Evolutionary conservation across 1,284 basidiomycete species (phyloP).

Genomic region (Ustilago loliicola): DNA sequence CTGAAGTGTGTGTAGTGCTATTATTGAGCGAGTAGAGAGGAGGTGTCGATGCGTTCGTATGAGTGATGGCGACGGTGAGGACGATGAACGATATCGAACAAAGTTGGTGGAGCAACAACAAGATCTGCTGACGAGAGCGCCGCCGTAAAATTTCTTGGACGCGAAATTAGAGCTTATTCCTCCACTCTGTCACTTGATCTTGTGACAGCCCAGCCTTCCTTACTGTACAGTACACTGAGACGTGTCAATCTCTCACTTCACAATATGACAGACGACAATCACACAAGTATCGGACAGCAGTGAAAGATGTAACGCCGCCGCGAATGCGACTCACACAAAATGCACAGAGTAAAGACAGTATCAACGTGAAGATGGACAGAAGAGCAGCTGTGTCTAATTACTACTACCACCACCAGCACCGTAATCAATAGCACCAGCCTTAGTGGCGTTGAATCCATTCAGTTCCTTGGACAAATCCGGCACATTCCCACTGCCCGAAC

Average conservation of each 20-base stretch:
- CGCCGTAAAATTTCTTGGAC: background rate
- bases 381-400: background rate
- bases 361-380: background rate
- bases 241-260: too few species aligned
- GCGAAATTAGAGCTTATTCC: background rate
- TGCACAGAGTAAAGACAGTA: background rate
- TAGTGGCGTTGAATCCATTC: conserved; percentile 30
- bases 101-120: background rate
- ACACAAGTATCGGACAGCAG: background rate
- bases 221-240: too few species aligned
- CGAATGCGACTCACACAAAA: background rate
- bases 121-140: conserved; percentile 5
- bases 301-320: too few species aligned
- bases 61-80: background rate
- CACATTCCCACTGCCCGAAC: conserved; percentile 13
- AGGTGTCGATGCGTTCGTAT: background rate
- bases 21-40: too few species aligned
- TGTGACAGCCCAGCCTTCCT: background rate
- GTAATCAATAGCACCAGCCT: conserved; percentile 24
- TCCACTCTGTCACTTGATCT: background rate
- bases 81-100: background rate
- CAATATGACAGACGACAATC: background rate
- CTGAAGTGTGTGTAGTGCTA: too few species aligned
- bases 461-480: conserved; percentile 26
- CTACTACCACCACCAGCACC: conserved; percentile 5